phyloP scores from a whole-genome alignment of 2,329 filamentous ascomycete genomes.

The Aspergillus terreus region DNA sequence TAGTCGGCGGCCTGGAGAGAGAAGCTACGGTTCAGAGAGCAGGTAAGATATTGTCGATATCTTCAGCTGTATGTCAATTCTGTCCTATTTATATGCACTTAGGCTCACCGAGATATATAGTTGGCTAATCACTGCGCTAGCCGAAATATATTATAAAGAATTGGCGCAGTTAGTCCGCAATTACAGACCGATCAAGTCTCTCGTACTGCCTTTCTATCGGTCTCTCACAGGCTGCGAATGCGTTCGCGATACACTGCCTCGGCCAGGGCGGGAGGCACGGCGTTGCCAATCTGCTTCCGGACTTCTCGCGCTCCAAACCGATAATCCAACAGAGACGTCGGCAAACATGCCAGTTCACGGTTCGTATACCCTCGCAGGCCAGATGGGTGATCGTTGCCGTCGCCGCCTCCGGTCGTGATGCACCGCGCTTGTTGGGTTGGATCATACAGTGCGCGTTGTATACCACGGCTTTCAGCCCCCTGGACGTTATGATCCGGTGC shows the following conservation, averaged over 20 bases:
- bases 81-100: no score
- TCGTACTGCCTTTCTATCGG: conserved; percentile 24
- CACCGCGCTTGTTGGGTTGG: conserved; percentile 51
- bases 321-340: conserved; percentile 64
- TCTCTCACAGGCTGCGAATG: conserved; percentile 31
- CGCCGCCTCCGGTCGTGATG: conserved; percentile 61
- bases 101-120: background rate
- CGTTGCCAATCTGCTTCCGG: conserved; percentile 70
- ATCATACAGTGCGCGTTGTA: conserved; percentile 41
- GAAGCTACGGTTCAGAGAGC: no score
- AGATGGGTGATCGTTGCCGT: conserved; percentile 61
- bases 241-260: conserved; percentile 38
- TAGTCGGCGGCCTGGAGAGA: no score
- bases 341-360: conserved; percentile 65
- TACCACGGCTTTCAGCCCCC: conserved; percentile 13
- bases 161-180: background rate
- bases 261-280: conserved; percentile 60
- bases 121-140: background rate
- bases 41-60: no score
- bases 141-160: background rate
- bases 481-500: conserved; percentile 43
- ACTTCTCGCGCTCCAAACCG: conserved; percentile 47
- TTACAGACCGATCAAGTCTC: background rate
- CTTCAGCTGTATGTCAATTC: no score
- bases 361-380: conserved; percentile 62